Conservation (phyloP, 441 rosid genomes). For the Breynia disticha region DNA sequence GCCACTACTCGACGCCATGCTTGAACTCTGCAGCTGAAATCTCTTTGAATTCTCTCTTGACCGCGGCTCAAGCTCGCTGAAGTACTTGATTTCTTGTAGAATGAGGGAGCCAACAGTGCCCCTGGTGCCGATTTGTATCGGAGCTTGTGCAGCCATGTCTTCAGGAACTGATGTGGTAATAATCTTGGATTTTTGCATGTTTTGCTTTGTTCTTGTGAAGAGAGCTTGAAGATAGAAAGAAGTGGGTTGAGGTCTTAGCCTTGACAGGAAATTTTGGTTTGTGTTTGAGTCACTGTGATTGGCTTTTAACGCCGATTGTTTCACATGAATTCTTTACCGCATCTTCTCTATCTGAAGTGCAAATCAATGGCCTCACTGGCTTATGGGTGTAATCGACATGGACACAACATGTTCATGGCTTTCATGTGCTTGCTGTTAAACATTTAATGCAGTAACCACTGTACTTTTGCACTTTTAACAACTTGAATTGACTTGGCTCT, state of each 20-base stretch:
- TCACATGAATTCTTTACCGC: conserved; percentile 35
- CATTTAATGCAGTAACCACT: conserved; percentile 24
- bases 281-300: conserved; percentile 14
- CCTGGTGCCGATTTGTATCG: conserved; percentile 42
- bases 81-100: conserved; percentile 44
- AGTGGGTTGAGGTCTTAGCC: conserved; percentile 10
- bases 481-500: too few species aligned
- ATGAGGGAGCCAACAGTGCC: conserved; percentile 49
- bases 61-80: conserved; percentile 29
- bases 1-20: conserved; percentile 17
- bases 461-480: background rate
- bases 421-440: conserved; percentile 38
- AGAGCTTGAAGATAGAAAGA: conserved; percentile 17
- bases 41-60: conserved; percentile 26
- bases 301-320: conserved; percentile 12
- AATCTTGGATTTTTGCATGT: conserved; percentile 23
- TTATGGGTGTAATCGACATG: conserved; percentile 13
- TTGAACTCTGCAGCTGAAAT: conserved; percentile 12
- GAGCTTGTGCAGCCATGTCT: conserved; percentile 28
- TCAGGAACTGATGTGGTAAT: conserved; percentile 8
- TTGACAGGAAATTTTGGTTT: conserved; percentile 21
- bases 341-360: conserved; percentile 28
- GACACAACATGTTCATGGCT: conserved; percentile 20
- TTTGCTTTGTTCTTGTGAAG: conserved; percentile 9
- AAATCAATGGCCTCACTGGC: conserved; percentile 10